Base-by-base conservation (phyloP, 176 grass and related monocot genomes). In the Ampelocalamus luodianensis region DNA sequence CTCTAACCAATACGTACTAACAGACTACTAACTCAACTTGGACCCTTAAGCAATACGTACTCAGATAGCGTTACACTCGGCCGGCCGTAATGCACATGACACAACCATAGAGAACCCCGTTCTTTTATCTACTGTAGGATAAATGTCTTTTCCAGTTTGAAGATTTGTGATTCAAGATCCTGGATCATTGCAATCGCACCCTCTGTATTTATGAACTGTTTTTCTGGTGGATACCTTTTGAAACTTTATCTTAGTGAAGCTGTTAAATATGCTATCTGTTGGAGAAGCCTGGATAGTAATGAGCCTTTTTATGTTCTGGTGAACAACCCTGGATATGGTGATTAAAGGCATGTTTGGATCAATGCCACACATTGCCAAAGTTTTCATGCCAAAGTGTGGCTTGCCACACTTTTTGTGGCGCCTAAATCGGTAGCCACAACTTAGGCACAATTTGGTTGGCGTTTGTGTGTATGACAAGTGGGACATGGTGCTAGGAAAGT, bases 241-340 rank as follows among this genome's bases (percentile, higher is more conserved):
- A 14, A 40, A 56, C 5, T 26, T 60, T 40, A 77, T 77, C 22
- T 18, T 56, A 70, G 34, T 55, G 64, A 81, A 70, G 36, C 13
- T 40, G 49, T 54, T 80, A 26, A 22, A 69, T 69, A 56, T 74
- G 36, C 46, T 23, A 74, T 74, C 17, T 70, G 49, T 87, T 80
- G 23, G 39, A 70, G 49, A 74, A 66, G 23, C 23, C 58, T 53
- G 16, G 44, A 3, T 54, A 61, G 67, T 72, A 58, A 61, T 63
- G 29, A 49, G 34, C 29, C 68, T 72, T 86, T 86, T 72, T 23
- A 38, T 20, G 23, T 72, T 87, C 46, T 44, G 58, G 16, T 80
- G 45, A 48, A n/a, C 37, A 54, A 6, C 45, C 13, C 44, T 65
- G 11, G 3, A 54, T 65, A 65, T 80, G 36, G n/a, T 14, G 32